Evolutionary conservation across 176 grass and related monocot species (phyloP).

Genomic region (sorghum (Sorghum bicolor)): DNA sequence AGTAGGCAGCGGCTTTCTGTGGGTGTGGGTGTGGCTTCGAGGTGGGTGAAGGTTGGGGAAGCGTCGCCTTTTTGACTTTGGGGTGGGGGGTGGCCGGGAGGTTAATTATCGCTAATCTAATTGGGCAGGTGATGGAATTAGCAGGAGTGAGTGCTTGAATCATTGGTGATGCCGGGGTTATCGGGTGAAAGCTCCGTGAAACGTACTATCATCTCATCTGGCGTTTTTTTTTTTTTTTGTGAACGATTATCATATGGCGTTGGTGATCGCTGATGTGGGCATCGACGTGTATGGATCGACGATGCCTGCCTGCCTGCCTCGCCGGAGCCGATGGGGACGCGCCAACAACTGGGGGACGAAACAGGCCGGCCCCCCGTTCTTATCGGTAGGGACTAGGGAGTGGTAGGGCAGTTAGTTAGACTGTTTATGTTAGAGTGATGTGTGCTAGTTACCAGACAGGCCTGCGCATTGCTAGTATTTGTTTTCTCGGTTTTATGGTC

Average conservation of each 20-base stretch:
- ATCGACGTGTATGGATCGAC: background rate
- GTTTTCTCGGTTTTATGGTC: background rate
- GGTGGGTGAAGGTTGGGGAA: slow-evolving; percentile 21
- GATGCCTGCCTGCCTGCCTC: background rate
- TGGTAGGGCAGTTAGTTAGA: background rate
- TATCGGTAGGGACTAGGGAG: slow-evolving; percentile 24
- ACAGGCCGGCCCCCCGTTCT: background rate
- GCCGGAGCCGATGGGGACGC: slow-evolving; percentile 1
- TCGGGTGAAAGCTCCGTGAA: background rate
- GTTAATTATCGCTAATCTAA: background rate
- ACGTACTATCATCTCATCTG: background rate
- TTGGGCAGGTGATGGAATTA: slow-evolving; percentile 25
- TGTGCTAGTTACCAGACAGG: too few species aligned
- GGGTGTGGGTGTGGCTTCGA: background rate
- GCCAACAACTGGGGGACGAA: slow-evolving; percentile 8
- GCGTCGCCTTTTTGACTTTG: background rate
- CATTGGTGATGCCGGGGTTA: slow-evolving; percentile 11
- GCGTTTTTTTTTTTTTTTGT: too few species aligned
- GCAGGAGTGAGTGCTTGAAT: background rate
- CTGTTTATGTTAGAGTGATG: background rate
- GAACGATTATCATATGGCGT: background rate
- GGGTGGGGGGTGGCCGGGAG: background rate
- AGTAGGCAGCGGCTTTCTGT: background rate
- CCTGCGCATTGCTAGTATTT: too few species aligned
- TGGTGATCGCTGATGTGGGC: background rate